Conservation (phyloP, 2,329 filamentous ascomycete species). For the Calonectria pseudoturangicola region DNA sequence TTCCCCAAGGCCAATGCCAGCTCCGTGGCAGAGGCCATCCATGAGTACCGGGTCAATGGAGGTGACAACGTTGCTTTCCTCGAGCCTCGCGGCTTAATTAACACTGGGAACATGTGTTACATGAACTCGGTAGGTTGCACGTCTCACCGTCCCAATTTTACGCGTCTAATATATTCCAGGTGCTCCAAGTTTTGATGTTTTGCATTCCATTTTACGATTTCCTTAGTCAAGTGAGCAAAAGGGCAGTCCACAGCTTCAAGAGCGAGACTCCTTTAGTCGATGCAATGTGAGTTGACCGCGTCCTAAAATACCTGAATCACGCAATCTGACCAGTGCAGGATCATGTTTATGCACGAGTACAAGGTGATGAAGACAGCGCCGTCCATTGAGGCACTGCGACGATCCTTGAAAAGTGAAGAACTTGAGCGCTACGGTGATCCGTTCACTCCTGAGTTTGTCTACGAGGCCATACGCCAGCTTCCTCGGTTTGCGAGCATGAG, state of each 20-base stretch:
- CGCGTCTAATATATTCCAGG: conserved; percentile 72
- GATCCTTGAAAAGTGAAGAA: conserved; percentile 86
- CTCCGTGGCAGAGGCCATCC: conserved; percentile 85
- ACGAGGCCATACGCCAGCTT: conserved; percentile 90
- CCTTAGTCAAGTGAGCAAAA: conserved; percentile 88
- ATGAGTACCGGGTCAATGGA: conserved; percentile 80
- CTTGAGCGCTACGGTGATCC: conserved; percentile 93
- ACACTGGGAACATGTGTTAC: conserved; percentile 99
- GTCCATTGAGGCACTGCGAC: conserved; percentile 82
- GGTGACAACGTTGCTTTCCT: conserved; percentile 85
- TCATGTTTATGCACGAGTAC: conserved; percentile 97
- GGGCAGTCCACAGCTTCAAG: conserved; percentile 93
- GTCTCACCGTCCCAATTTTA: neutral
- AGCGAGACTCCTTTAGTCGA: conserved; percentile 95
- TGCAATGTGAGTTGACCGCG: conserved; percentile 81
- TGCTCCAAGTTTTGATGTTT: conserved; percentile 95
- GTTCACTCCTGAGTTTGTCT: conserved; percentile 95
- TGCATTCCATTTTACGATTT: conserved; percentile 97
- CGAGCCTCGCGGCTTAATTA: conserved; percentile 93
- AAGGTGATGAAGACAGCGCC: conserved; percentile 87
- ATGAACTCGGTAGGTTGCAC: conserved; percentile 92
- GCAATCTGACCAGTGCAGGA: conserved; percentile 70
- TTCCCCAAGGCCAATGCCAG: conserved; percentile 68
- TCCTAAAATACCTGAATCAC: neutral
- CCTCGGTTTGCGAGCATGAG: conserved; percentile 95